Evolutionary conservation across 352 stramenopile species (phyloP).

Genomic region (Aphanomyces cochlioides): DNA sequence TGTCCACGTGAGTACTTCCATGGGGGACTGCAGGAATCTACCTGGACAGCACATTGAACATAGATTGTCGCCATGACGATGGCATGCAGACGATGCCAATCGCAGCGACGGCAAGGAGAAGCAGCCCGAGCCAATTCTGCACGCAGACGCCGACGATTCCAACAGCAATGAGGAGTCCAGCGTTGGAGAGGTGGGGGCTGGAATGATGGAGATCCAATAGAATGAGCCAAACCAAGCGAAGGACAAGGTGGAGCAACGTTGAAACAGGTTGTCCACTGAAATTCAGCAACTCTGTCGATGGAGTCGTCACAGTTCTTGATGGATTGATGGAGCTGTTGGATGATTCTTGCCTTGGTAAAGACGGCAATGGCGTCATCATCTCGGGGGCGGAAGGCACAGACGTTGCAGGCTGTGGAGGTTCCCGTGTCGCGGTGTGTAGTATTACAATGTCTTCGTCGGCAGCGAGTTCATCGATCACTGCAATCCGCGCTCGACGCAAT

Average conservation of each 20-base stretch:
- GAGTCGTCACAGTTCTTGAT: too few relatives aligned
- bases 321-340: too few relatives aligned
- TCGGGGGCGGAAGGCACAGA: background rate
- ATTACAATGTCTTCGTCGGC: background rate
- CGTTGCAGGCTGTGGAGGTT: too few relatives aligned
- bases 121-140: background rate
- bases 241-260: background rate
- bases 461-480: background rate
- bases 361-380: background rate
- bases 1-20: background rate
- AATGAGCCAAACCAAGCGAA: background rate
- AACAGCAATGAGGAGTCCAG: background rate
- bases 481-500: conserved; percentile 3
- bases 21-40: background rate
- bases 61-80: background rate
- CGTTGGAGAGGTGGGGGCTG: conserved; percentile 7
- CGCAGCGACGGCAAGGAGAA: too few relatives aligned
- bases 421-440: too few relatives aligned
- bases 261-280: background rate
- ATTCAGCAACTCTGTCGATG: background rate
- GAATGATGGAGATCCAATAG: background rate
- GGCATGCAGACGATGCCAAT: background rate
- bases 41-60: background rate
- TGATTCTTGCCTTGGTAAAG: too few relatives aligned
- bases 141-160: background rate